Evolutionary conservation across 2,329 filamentous ascomycete species (phyloP).

Genomic region (Pseudogymnoascus sp.): DNA sequence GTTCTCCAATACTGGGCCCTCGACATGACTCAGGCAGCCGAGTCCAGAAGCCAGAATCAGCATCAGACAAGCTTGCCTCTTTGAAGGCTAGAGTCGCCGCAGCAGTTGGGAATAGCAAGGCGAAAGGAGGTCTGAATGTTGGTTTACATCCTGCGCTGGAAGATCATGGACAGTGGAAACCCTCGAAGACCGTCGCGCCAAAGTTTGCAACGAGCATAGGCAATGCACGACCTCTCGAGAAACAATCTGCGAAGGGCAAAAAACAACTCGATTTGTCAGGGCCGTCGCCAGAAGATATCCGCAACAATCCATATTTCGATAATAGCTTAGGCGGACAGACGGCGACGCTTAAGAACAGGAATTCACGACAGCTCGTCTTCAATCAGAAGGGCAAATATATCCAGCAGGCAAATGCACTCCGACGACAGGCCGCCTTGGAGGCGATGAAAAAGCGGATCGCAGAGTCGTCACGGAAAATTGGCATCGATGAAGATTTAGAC

Average conservation of each 20-base stretch:
- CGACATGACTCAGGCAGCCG: slow-evolving; percentile 48
- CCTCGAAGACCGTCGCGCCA: slow-evolving; percentile 31
- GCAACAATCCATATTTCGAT: slow-evolving; percentile 78
- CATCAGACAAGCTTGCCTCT: slow-evolving; percentile 63
- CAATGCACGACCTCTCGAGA: slow-evolving; percentile 27
- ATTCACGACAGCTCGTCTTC: slow-evolving; percentile 74
- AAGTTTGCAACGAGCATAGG: slow-evolving; percentile 34
- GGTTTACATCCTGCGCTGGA: slow-evolving; percentile 59
- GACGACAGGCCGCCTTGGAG: slow-evolving; percentile 81
- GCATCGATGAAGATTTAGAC: slow-evolving; percentile 84
- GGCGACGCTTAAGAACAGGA: slow-evolving; percentile 52
- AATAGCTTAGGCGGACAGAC: slow-evolving; percentile 55
- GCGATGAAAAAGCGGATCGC: slow-evolving; percentile 93
- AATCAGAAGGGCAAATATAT: slow-evolving; percentile 98
- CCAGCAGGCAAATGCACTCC: slow-evolving; percentile 80
- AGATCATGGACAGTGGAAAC: slow-evolving; percentile 44
- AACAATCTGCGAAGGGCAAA: slow-evolving; percentile 35
- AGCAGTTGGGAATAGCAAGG: slow-evolving; percentile 52
- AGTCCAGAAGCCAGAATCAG: slow-evolving; percentile 47
- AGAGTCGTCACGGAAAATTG: slow-evolving; percentile 77
- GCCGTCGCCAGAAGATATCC: slow-evolving; percentile 50
- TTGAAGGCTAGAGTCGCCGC: slow-evolving; percentile 75
- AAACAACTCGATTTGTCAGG: slow-evolving; percentile 50
- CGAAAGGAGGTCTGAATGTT: slow-evolving; percentile 33
- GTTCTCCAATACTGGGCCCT: slow-evolving; percentile 46